phyloP scores from a whole-genome alignment of 305 asterid genomes.

The Solanum hybrid region DNA sequence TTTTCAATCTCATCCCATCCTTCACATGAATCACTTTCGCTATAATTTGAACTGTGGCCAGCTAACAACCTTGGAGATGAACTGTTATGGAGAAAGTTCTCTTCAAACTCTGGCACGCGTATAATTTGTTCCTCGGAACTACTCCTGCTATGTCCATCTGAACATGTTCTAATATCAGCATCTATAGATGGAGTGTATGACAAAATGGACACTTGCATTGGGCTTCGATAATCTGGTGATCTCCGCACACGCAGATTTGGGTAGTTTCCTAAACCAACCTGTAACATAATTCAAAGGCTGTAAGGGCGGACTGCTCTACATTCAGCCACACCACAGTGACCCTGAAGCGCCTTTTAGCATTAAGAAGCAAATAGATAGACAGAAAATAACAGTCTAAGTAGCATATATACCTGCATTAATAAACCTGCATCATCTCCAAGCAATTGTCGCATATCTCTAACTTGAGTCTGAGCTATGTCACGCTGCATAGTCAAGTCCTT shows the following conservation, averaged over 20 bases:
- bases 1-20: slow-evolving; percentile 79
- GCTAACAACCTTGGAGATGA: slow-evolving; percentile 32
- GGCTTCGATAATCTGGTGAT: slow-evolving; percentile 36
- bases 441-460: slow-evolving; percentile 54
- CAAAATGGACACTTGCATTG: slow-evolving; percentile 28
- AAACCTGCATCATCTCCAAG: slow-evolving; percentile 42
- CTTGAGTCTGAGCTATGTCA: slow-evolving; percentile 76
- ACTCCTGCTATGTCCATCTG: slow-evolving; percentile 49
- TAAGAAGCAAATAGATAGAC: not conserved
- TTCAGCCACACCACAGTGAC: too few species aligned
- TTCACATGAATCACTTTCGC: slow-evolving; percentile 50
- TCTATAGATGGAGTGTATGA: slow-evolving; percentile 36
- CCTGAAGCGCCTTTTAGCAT: not conserved
- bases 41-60: slow-evolving; percentile 33
- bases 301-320: too few species aligned
- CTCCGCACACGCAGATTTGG: slow-evolving; percentile 51
- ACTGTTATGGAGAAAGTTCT: slow-evolving; percentile 25
- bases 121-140: slow-evolving; percentile 54
- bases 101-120: slow-evolving; percentile 46
- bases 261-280: slow-evolving; percentile 60
- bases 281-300: slow-evolving; percentile 10
- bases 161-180: slow-evolving; percentile 33
- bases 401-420: slow-evolving; percentile 19
- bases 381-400: not conserved
- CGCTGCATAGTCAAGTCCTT: slow-evolving; percentile 66